Evolutionary conservation across 805 yeast species (phyloP).

Genomic region (Cyberlindnera maclurae): DNA sequence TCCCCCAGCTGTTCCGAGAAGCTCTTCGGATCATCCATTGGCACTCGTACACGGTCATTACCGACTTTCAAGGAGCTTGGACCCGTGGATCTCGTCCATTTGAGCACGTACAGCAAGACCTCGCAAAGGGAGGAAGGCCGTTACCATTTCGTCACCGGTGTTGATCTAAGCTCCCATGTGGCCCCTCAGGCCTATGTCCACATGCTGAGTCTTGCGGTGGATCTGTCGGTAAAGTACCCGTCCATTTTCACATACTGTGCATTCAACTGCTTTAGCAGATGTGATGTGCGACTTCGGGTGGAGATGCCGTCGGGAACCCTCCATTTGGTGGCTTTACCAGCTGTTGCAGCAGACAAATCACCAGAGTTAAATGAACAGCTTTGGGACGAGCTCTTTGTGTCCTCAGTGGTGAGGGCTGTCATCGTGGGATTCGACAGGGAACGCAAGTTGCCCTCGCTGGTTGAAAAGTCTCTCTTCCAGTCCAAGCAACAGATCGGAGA

Average conservation of each 20-base stretch:
- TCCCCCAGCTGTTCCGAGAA: conserved; percentile 36
- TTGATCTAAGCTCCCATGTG: conserved; percentile 36
- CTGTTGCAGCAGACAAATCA: conserved; percentile 29
- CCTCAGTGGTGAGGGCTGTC: conserved; percentile 48
- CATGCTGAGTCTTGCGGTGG: conserved; percentile 25
- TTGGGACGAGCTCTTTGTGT: conserved; percentile 60
- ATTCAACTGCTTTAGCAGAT: conserved; percentile 60
- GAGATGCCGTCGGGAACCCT: conserved; percentile 38
- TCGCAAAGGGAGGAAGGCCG: conserved; percentile 39
- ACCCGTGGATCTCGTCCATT: conserved; percentile 64
- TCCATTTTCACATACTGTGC: conserved; percentile 47
- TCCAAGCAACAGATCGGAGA: conserved; percentile 7
- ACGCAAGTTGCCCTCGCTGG: conserved; percentile 52
- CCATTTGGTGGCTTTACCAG: conserved; percentile 25
- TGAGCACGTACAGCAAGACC: conserved; percentile 27
- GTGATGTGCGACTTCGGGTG: conserved; percentile 67
- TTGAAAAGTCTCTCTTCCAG: conserved; percentile 36
- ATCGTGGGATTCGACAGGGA: conserved; percentile 46
- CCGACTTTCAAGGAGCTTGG: conserved; percentile 47
- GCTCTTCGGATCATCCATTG: conserved; percentile 45
- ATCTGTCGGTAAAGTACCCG: conserved; percentile 19
- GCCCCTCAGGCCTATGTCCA: conserved; percentile 43
- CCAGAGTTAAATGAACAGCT: conserved; percentile 28
- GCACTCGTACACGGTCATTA: conserved; percentile 38
- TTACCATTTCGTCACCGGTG: conserved; percentile 41